Conservation (phyloP, 2,329 filamentous ascomycete genomes). For the Myotisia sp. region DNA sequence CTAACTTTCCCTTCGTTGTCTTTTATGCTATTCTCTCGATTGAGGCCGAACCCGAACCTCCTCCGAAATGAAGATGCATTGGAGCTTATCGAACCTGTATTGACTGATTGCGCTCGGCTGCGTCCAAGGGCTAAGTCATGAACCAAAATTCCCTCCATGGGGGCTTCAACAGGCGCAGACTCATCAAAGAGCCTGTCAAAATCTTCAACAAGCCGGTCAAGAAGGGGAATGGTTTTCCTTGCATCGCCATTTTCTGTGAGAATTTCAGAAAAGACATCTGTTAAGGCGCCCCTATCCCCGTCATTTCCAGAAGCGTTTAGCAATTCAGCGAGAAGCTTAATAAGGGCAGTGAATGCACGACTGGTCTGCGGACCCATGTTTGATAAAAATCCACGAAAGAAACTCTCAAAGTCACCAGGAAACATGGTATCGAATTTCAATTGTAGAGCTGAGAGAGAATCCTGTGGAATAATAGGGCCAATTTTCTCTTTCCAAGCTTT, state of each 20-base stretch:
- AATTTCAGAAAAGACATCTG: conserved; percentile 75
- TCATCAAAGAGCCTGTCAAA: conserved; percentile 79
- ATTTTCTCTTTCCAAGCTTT: conserved; percentile 82
- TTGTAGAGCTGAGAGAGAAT: conserved; percentile 61
- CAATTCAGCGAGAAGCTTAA: conserved; percentile 74
- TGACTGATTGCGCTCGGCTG: conserved; percentile 45
- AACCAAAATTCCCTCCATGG: conserved; percentile 25
- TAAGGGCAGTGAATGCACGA: conserved; percentile 66
- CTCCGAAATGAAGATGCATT: conserved; percentile 74
- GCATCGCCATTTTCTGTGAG: conserved; percentile 64
- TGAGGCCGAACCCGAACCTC: conserved; percentile 68
- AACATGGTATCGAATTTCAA: conserved; percentile 29
- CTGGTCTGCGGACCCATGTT: conserved; percentile 46
- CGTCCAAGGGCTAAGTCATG: conserved; percentile 49
- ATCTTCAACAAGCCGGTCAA: conserved; percentile 81
- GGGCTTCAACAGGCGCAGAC: conserved; percentile 32
- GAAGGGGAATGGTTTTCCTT: conserved; percentile 70
- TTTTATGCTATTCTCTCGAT: conserved; percentile 65
- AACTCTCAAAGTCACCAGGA: conserved; percentile 39
- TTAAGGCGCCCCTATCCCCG: conserved; percentile 75
- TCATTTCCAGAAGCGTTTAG: conserved; percentile 85
- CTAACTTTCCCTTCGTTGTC: conserved; percentile 54
- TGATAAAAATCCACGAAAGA: conserved; percentile 39
- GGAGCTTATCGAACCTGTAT: conserved; percentile 63
- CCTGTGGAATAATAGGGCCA: conserved; percentile 63